Evolutionary conservation across 1,284 basidiomycete genomes (phyloP).

Genomic region (Mycosarcoma mackinlayi): DNA sequence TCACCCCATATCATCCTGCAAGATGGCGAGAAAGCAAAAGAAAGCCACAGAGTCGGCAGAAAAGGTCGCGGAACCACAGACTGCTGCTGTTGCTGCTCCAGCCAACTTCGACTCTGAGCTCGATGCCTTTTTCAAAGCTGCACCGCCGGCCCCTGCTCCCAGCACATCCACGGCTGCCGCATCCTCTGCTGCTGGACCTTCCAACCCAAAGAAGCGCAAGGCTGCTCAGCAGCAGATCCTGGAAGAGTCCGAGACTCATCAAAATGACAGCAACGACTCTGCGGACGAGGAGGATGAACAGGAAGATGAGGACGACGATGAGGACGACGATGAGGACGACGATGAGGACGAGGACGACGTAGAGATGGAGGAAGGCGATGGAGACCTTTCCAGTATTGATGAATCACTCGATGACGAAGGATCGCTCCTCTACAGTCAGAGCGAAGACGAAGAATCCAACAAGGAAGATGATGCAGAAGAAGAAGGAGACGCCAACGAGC

Average conservation of each 20-base stretch:
- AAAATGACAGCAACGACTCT: slow-evolving; percentile 11
- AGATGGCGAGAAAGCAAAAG: slow-evolving; percentile 35
- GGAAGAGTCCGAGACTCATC: slow-evolving; percentile 2
- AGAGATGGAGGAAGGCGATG: slow-evolving; percentile 44
- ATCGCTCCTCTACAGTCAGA: slow-evolving; percentile 31
- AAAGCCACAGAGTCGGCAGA: background rate
- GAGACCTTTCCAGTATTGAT: slow-evolving; percentile 35
- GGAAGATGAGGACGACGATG: slow-evolving; percentile 18
- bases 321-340: slow-evolving; percentile 12
- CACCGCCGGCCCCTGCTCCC: slow-evolving; percentile 21
- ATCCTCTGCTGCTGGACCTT: slow-evolving; percentile 10
- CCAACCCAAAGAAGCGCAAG: slow-evolving; percentile 41
- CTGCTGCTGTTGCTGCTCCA: slow-evolving; percentile 4
- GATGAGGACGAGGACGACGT: slow-evolving; percentile 30
- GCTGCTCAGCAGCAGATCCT: slow-evolving; percentile 9
- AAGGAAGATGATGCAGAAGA: slow-evolving; percentile 25
- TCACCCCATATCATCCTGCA: slow-evolving; percentile 1
- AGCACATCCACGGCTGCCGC: background rate
- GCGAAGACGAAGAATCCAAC: slow-evolving; percentile 24
- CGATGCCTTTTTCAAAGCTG: slow-evolving; percentile 60
- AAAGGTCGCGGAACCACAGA: background rate
- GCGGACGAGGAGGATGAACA: slow-evolving; percentile 5
- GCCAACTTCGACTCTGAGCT: slow-evolving; percentile 57
- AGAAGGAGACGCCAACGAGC: slow-evolving; percentile 44
- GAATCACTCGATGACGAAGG: slow-evolving; percentile 40